Conservation (phyloP, 179 eudicot species). For the Corrigiola litoralis region DNA sequence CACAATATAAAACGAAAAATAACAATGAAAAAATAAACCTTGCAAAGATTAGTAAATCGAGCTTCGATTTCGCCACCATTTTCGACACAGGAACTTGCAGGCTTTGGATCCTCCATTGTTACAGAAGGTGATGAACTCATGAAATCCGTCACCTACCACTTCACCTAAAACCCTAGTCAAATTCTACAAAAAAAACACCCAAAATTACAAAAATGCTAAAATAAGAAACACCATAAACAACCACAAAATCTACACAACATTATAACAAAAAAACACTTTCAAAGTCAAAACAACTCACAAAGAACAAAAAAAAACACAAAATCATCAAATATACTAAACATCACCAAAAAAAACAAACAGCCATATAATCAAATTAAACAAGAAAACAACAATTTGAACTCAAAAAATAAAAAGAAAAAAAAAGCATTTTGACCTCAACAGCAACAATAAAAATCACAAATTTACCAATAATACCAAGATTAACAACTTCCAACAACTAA, state of each 20-base stretch:
- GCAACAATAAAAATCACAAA: too few relatives aligned
- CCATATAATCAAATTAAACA: neutral
- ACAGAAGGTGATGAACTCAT: slow-evolving; percentile 13
- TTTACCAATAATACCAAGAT: too few relatives aligned
- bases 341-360: neutral
- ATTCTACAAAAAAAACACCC: neutral
- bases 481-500: too few relatives aligned
- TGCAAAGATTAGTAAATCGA: slow-evolving; percentile 36
- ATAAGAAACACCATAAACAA: too few relatives aligned
- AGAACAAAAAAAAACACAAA: neutral
- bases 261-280: neutral
- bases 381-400: neutral
- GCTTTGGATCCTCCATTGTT: slow-evolving; percentile 32
- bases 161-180: slow-evolving; percentile 15
- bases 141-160: slow-evolving; percentile 10
- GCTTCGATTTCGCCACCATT: slow-evolving; percentile 26
- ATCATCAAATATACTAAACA: neutral
- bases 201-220: too few relatives aligned
- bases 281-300: neutral
- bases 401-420: neutral
- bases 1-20: neutral
- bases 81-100: slow-evolving; percentile 10
- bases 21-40: slow-evolving; percentile 20
- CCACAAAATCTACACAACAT: too few relatives aligned
- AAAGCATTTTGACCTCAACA: too few relatives aligned